These are phyloP conservation scores for Xerocomellus chrysenteron DNA, from an alignment of 768 basidiomycete genomes.

Conservation along the genomic window DNA sequence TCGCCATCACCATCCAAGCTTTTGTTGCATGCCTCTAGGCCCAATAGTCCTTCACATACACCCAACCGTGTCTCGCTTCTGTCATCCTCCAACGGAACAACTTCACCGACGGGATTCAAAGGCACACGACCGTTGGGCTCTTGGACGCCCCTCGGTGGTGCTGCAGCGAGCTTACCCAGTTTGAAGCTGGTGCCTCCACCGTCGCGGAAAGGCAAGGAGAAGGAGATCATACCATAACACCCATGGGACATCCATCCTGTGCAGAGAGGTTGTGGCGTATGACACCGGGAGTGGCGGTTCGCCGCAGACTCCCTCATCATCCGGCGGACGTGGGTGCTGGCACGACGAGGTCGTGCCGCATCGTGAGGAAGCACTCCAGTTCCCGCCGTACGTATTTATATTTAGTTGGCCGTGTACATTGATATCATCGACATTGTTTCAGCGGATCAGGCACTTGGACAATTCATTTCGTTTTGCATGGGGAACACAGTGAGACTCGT, in stretches of 20 bases:
- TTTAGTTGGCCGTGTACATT: slow-evolving; percentile 15
- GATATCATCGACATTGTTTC: slow-evolving; percentile 17
- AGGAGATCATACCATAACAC: slow-evolving; percentile 27
- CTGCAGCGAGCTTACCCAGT: slow-evolving; percentile 40
- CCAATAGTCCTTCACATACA: slow-evolving; percentile 34
- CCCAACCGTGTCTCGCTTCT: slow-evolving; percentile 17
- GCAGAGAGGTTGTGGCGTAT: neutral
- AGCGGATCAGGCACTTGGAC: slow-evolving; percentile 16
- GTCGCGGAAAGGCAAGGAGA: slow-evolving; percentile 48
- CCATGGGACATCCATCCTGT: neutral
- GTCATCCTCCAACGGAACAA: slow-evolving; percentile 2
- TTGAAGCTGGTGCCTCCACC: slow-evolving; percentile 37
- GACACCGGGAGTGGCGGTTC: neutral
- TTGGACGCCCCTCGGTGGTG: slow-evolving; percentile 33
- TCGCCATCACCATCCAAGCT: slow-evolving; percentile 21
- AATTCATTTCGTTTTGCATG: slow-evolving; percentile 17
- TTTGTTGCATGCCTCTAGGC: slow-evolving; percentile 38
- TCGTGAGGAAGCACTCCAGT: slow-evolving; percentile 1
- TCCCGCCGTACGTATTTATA: slow-evolving; percentile 4
- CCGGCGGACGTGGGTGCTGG: slow-evolving; percentile 5
- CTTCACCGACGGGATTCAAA: slow-evolving; percentile 27
- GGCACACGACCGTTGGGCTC: slow-evolving; percentile 39
- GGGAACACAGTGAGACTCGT: neutral
- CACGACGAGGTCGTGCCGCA: slow-evolving; percentile 1
- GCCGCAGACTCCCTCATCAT: neutral